Evolutionary conservation across 2,329 filamentous ascomycete genomes (phyloP).

Genomic region (Epichloe sp.): DNA sequence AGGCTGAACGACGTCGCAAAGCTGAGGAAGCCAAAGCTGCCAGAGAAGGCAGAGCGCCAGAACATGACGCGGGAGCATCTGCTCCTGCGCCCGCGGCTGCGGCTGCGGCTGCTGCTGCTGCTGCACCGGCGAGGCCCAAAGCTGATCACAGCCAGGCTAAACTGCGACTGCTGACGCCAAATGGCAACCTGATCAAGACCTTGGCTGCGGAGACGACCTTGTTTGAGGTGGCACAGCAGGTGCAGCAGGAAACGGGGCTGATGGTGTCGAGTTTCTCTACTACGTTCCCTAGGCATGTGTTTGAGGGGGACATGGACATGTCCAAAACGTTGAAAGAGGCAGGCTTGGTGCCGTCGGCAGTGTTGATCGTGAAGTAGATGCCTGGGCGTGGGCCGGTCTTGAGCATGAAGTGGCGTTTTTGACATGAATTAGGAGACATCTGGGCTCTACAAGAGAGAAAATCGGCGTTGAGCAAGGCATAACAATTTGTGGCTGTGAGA

Average conservation of each 20-base stretch:
- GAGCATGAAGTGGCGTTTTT: not conserved
- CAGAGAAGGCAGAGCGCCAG: conserved; percentile 57
- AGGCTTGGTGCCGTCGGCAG: conserved; percentile 81
- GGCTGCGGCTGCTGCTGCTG: conserved; percentile 27
- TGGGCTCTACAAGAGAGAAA: not conserved
- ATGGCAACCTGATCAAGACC: conserved; percentile 72
- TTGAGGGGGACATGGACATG: conserved; percentile 56
- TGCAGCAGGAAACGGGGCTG: conserved; percentile 58
- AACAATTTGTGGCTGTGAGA: no score
- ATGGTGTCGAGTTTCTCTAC: conserved; percentile 66
- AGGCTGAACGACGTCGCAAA: conserved; percentile 74
- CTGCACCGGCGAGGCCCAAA: conserved; percentile 46
- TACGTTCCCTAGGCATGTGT: conserved; percentile 80
- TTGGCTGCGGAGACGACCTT: conserved; percentile 81
- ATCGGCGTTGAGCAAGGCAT: not conserved
- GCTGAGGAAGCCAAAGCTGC: conserved; percentile 75
- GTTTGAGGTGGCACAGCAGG: conserved; percentile 74
- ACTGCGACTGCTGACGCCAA: conserved; percentile 62
- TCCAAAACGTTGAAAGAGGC: conserved; percentile 88
- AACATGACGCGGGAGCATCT: conserved; percentile 25
- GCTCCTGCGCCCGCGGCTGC: conserved; percentile 15
- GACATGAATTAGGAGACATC: not conserved
- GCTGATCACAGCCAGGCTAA: conserved; percentile 69
- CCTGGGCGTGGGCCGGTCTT: not conserved
- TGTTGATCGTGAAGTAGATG: conserved; percentile 55